These are phyloP conservation scores for Acrodontium crateriforme DNA, from an alignment of 2,329 filamentous ascomycete genomes.

Conservation along the genomic window DNA sequence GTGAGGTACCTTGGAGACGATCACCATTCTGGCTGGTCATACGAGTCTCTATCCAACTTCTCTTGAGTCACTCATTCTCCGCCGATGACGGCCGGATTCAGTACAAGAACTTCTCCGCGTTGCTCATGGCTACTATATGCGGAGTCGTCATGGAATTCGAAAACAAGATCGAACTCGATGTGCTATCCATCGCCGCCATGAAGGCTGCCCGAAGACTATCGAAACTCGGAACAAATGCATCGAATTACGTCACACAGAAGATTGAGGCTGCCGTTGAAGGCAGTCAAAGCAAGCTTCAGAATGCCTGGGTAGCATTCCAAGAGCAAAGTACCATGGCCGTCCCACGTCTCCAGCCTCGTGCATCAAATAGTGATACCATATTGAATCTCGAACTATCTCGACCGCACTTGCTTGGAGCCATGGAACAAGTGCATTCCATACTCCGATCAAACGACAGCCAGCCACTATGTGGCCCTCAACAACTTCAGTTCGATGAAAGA, in stretches of 20 bases:
- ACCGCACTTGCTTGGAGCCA: too few species aligned
- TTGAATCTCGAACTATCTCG: too few species aligned
- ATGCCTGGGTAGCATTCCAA: background rate
- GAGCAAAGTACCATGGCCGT: background rate
- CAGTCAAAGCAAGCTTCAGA: slow-evolving; percentile 5
- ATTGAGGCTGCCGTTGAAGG: background rate
- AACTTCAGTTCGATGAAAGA: slow-evolving; percentile 1
- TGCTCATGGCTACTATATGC: slow-evolving; percentile 39
- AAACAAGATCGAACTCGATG: slow-evolving; percentile 2
- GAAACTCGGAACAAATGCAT: slow-evolving; percentile 8
- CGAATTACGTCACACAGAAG: background rate
- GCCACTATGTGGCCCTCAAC: slow-evolving; percentile 9
- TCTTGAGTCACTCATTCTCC: slow-evolving; percentile 25
- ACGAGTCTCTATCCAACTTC: slow-evolving; percentile 43
- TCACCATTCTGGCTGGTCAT: slow-evolving; percentile 49
- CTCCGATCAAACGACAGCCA: slow-evolving; percentile 7
- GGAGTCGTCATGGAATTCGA: background rate
- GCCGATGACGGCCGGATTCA: slow-evolving; percentile 14
- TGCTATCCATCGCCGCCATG: slow-evolving; percentile 10
- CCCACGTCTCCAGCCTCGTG: background rate
- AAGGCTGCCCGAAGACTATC: slow-evolving; percentile 14
- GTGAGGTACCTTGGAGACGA: slow-evolving; percentile 46
- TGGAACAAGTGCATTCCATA: too few species aligned
- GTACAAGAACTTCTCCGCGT: slow-evolving; percentile 23
- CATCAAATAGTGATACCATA: slow-evolving; percentile 4